A percentile compares a stretch with the other conserved stretches of the same genome.
Evolutionary conservation across 2,329 filamentous ascomycete genomes (phyloP).

Genomic region (Beauveria caledonica): DNA sequence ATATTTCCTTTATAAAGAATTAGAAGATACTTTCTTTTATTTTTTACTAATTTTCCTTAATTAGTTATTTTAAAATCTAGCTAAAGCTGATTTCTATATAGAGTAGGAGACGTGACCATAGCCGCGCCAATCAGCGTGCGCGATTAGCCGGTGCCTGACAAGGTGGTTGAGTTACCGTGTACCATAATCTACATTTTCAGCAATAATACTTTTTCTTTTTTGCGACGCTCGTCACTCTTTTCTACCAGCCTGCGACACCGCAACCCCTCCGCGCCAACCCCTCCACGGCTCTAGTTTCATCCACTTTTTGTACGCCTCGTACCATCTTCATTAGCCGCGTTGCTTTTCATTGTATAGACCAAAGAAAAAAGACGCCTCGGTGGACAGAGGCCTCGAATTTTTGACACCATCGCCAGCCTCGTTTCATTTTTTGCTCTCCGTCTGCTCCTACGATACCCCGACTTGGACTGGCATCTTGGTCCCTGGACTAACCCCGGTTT

Average conservation of each 20-base stretch:
- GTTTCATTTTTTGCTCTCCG: background rate
- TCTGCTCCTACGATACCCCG: background rate
- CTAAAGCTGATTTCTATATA: no score
- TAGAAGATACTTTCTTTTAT: no score
- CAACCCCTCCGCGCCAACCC: background rate
- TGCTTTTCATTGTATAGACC: background rate
- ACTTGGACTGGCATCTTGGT: background rate
- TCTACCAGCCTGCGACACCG: background rate
- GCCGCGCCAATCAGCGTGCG: no score
- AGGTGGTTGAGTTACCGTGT: no score
- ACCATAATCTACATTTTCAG: no score
- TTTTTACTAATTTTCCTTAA: no score
- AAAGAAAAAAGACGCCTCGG: background rate
- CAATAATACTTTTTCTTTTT: background rate
- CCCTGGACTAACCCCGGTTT: conserved; percentile 4
- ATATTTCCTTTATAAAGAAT: no score
- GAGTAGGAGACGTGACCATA: no score
- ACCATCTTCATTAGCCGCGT: conserved; percentile 1
- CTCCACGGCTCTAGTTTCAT: background rate
- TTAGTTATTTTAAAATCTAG: no score
- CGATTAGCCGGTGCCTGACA: no score
- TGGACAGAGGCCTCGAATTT: background rate
- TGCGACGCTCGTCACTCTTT: background rate
- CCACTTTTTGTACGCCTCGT: conserved; percentile 6
- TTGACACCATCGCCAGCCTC: background rate